Conservation (phyloP, 441 rosid species). For the Pelargonium citronellum region DNA sequence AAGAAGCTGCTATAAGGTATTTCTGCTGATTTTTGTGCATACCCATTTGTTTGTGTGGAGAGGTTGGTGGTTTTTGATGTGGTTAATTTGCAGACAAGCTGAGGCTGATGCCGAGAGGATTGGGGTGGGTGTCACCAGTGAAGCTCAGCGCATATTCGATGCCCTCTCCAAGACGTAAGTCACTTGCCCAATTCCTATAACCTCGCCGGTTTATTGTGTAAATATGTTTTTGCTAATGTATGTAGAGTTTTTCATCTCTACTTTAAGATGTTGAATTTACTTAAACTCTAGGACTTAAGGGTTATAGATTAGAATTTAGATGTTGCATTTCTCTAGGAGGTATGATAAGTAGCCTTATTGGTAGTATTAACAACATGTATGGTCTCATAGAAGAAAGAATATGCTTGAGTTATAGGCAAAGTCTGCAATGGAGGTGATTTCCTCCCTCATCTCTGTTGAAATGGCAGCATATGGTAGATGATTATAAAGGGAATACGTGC, state of each 20-base stretch:
- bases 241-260: background rate
- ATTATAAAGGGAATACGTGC: background rate
- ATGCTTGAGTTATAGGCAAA: background rate
- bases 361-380: background rate
- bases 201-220: background rate
- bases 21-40: background rate
- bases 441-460: background rate
- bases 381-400: no score
- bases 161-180: constrained; percentile 74
- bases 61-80: constrained; percentile 4
- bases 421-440: background rate
- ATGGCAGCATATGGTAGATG: background rate
- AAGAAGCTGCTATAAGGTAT: constrained; percentile 3
- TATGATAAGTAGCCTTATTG: background rate
- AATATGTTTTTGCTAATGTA: background rate
- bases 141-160: constrained; percentile 78
- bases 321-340: no score
- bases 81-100: constrained; percentile 57
- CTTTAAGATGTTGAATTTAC: background rate
- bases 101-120: constrained; percentile 78
- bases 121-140: constrained; percentile 83
- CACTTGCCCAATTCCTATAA: background rate
- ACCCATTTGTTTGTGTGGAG: constrained; percentile 6
- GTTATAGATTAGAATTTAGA: no score
- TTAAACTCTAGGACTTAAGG: background rate